Conservation (phyloP, 1,284 basidiomycete genomes). For the Hemileia vastatrix region DNA sequence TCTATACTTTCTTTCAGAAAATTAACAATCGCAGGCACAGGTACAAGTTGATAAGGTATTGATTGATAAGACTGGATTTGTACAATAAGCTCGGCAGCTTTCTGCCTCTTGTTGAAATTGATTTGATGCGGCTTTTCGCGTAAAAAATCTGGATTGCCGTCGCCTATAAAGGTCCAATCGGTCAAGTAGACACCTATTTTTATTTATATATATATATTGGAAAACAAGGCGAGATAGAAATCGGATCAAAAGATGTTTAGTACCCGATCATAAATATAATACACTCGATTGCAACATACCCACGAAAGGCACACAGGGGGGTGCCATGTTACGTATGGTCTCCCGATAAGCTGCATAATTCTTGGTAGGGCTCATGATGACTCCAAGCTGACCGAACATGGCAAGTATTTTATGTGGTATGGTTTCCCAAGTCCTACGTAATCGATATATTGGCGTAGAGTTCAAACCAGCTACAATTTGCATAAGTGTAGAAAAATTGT, state of each 20-base stretch:
- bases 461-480: conserved; percentile 92
- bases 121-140: conserved; percentile 57
- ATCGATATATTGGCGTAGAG: conserved; percentile 79
- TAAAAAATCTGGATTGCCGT: conserved; percentile 80
- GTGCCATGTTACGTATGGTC: conserved; percentile 70
- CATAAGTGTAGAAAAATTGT: conserved; percentile 93
- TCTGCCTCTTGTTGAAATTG: conserved; percentile 92
- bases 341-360: conserved; percentile 90
- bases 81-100: conserved; percentile 84
- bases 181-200: conserved; percentile 80
- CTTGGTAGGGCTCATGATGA: conserved; percentile 74
- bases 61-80: conserved; percentile 95
- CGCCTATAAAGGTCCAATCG: conserved; percentile 91
- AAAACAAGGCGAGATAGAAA: background rate
- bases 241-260: background rate
- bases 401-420: conserved; percentile 46
- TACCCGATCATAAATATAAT: background rate
- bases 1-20: conserved; percentile 70
- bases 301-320: conserved; percentile 95
- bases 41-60: conserved; percentile 73
- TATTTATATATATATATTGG: background rate
- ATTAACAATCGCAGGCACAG: conserved; percentile 58
- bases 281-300: conserved; percentile 52
- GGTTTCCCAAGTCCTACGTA: conserved; percentile 92
- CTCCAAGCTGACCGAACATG: conserved; percentile 58